phyloP scores from a whole-genome alignment of 2,329 filamentous ascomycete species.

The Teratosphaeria nubilosa region DNA sequence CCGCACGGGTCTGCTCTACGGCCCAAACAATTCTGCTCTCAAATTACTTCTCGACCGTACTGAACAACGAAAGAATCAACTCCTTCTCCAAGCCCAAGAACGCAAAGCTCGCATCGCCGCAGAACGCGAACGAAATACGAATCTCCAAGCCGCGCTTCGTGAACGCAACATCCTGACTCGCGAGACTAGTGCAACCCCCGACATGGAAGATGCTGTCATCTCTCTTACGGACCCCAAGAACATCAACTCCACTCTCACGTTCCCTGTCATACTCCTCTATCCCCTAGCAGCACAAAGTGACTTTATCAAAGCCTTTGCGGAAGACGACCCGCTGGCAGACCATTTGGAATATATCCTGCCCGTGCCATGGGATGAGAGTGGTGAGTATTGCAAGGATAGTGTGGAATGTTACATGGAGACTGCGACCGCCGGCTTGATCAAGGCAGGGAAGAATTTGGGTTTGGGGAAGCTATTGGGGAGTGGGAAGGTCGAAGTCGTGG shows the following conservation, averaged over 20 bases:
- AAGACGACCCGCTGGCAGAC: slow-evolving; percentile 63
- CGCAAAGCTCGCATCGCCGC: slow-evolving; percentile 48
- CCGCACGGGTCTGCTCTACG: slow-evolving; percentile 61
- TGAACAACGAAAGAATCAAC: slow-evolving; percentile 43
- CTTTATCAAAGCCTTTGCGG: slow-evolving; percentile 78
- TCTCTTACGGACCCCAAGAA: slow-evolving; percentile 63
- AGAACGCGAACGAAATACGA: slow-evolving; percentile 41
- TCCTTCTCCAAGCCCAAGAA: slow-evolving; percentile 40
- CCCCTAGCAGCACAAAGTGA: slow-evolving; percentile 73
- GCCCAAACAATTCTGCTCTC: slow-evolving; percentile 59
- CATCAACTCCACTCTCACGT: slow-evolving; percentile 58
- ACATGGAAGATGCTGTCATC: slow-evolving; percentile 76
- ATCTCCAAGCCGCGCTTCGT: slow-evolving; percentile 45
- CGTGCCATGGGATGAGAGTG: slow-evolving; percentile 67
- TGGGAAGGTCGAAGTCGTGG: slow-evolving; percentile 76
- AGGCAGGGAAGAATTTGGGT: slow-evolving; percentile 75
- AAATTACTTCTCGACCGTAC: slow-evolving; percentile 54
- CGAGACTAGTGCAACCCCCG: slow-evolving; percentile 60
- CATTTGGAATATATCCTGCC: slow-evolving; percentile 82
- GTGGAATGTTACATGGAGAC: slow-evolving; percentile 93
- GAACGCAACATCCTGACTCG: slow-evolving; percentile 60
- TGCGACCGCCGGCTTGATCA: slow-evolving; percentile 64
- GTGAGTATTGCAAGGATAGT: slow-evolving; percentile 52
- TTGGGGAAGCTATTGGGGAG: slow-evolving; percentile 63
- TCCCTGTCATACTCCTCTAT: slow-evolving; percentile 79